Conservation (phyloP, 2,329 filamentous ascomycete species). For the Fusarium luffae region DNA sequence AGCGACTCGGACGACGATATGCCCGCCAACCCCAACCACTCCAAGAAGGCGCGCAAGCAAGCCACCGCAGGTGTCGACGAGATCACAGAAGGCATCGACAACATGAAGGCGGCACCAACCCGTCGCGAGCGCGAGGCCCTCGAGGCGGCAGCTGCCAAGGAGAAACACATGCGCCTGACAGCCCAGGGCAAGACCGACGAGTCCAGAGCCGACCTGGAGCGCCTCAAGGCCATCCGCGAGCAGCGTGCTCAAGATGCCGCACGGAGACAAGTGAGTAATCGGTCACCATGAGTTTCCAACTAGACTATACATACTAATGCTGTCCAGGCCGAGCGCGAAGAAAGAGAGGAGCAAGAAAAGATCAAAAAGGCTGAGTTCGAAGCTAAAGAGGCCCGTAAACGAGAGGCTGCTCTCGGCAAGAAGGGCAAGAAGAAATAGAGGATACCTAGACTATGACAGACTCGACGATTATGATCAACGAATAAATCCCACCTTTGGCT, state of each 20-base stretch:
- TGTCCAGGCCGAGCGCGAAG: slow-evolving; percentile 67
- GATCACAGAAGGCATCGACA: slow-evolving; percentile 66
- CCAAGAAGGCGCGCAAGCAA: slow-evolving; percentile 75
- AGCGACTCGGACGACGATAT: slow-evolving; percentile 70
- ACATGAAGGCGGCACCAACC: slow-evolving; percentile 59
- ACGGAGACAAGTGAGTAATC: slow-evolving; percentile 74
- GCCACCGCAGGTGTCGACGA: slow-evolving; percentile 59
- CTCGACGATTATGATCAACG: slow-evolving; percentile 3
- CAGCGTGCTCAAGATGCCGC: slow-evolving; percentile 86
- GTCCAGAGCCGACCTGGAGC: slow-evolving; percentile 87
- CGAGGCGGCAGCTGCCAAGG: slow-evolving; percentile 87
- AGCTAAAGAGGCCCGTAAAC: slow-evolving; percentile 64
- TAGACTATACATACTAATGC: slow-evolving; percentile 34
- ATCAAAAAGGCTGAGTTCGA: slow-evolving; percentile 63
- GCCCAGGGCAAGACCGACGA: slow-evolving; percentile 97
- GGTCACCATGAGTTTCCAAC: too few relatives aligned
- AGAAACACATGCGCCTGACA: slow-evolving; percentile 91
- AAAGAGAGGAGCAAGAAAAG: slow-evolving; percentile 63
- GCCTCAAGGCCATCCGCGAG: slow-evolving; percentile 84
- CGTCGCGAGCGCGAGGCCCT: slow-evolving; percentile 76
- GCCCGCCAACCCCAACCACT: slow-evolving; percentile 94
- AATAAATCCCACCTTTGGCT: neutral
- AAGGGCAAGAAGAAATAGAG: slow-evolving; percentile 61
- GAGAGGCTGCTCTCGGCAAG: slow-evolving; percentile 61
- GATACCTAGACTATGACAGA: neutral